phyloP scores from a whole-genome alignment of 768 basidiomycete genomes.

The Hygrocybe punicea region DNA sequence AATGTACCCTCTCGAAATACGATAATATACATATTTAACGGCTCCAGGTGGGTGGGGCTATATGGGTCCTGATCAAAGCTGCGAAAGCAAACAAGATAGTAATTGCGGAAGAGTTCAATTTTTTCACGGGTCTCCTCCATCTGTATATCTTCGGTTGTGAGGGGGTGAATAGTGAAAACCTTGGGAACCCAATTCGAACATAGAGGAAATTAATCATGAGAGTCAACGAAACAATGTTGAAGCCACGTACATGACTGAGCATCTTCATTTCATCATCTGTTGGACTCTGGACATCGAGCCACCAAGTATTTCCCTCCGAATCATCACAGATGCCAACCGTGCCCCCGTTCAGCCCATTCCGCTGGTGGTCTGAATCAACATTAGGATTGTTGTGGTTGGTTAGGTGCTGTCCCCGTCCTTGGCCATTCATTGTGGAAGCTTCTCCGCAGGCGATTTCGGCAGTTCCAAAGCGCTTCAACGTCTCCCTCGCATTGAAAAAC shows the following conservation, averaged over 20 bases:
- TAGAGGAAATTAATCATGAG: constrained; percentile 1
- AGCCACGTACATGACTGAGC: constrained; percentile 71
- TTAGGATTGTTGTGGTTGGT: background rate
- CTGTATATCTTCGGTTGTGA: constrained; percentile 98
- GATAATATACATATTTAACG: constrained; percentile 99
- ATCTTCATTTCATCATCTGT: constrained; percentile 99
- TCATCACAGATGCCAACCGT: constrained; percentile 33
- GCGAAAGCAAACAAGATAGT: constrained; percentile 98
- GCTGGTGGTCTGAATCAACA: background rate
- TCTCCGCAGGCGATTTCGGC: background rate
- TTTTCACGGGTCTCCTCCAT: constrained; percentile 99
- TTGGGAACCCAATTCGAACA: constrained; percentile 25
- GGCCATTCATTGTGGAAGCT: background rate
- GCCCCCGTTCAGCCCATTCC: constrained; percentile 13
- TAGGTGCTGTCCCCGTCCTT: background rate
- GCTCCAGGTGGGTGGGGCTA: constrained; percentile 94
- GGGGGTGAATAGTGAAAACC: constrained; percentile 96
- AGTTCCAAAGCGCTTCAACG: background rate
- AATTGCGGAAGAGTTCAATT: constrained; percentile 98
- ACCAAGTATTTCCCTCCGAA: constrained; percentile 85
- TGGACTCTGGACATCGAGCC: constrained; percentile 90
- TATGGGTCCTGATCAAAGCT: constrained; percentile 99
- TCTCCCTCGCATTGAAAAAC: background rate
- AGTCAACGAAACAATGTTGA: background rate
- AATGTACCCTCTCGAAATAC: constrained; percentile 96